Evolutionary conservation across 2,329 filamentous ascomycete species (phyloP), one percentile per base, ranked within the genome.

Genomic region (Blumeria hordei): DNA sequence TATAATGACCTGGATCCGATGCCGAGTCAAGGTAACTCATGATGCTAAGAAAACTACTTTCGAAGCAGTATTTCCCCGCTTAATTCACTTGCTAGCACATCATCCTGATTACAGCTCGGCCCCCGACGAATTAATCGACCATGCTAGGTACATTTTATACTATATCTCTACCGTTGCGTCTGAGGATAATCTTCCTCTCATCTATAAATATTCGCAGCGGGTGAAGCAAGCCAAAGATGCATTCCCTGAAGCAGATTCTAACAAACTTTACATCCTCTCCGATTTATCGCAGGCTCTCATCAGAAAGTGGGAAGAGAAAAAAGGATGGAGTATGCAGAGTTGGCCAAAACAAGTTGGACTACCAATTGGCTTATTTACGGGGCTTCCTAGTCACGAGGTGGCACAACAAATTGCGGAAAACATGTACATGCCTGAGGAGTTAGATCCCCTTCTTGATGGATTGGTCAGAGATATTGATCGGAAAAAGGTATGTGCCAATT

Each of bases 141-240:
- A 94, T 66, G 81, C 85, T 6, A 80, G 81, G 61, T 98, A 96
- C 66, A 80, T 98, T 56, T 67, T 95, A 44, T 95, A 90, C 69
- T 98, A 94, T 65, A 73, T 96, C 50, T 80, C 76, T 58, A 79
- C 81, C 39, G 80, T 95, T 16, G 86, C 86, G 9, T 90, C 81
- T 0, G 85, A 94, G 66, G 78, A 85, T 47, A 98, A 95, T 62
- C 73, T 96, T 14, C 83, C 85, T 0, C 72, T 94, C 58, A 88
- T 98, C 43, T 92, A 85, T 71, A 87, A 92, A 66, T 85, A 95
- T 58, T 88, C 88, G 11, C 88, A 96, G 68, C 80, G 88, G 9
- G 82, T 94, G 55, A 98, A 98, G 72, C 85, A 90, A 67, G 85
- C 88, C 9, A 76, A 78, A 44, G 92, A 98, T 66, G 84, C 78